Percentiles rank a stretch among this genome's conserved stretches.
These are phyloP conservation scores for Alnus rubra DNA, from an alignment of 306 rosid genomes.

Conservation along the genomic window DNA sequence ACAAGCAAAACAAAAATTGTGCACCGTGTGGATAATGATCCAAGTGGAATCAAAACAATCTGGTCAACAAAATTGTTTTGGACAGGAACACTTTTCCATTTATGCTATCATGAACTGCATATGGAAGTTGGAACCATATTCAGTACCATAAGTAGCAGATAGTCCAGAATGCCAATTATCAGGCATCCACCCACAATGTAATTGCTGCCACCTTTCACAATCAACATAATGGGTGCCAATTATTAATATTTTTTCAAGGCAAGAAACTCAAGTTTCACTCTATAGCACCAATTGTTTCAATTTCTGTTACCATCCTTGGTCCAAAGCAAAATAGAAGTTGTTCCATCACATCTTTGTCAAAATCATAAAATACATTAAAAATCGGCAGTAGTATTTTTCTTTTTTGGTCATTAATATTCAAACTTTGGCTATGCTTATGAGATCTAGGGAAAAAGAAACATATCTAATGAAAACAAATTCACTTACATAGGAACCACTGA, in stretches of 20 bases:
- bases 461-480: neutral
- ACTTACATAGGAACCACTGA: constrained; percentile 81
- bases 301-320: neutral
- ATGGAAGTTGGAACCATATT: neutral
- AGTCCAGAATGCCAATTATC: neutral
- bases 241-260: no score
- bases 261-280: neutral
- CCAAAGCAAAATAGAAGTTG: neutral
- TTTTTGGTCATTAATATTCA: neutral
- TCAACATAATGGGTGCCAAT: neutral
- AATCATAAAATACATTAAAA: neutral
- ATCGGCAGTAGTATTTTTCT: no score
- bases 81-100: neutral
- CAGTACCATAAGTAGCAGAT: neutral
- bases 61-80: neutral
- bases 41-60: neutral
- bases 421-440: neutral
- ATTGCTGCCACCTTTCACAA: neutral
- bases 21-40: neutral
- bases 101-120: neutral
- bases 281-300: neutral
- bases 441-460: neutral
- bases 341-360: neutral
- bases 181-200: neutral
- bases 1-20: neutral